phyloP scores from a whole-genome alignment of 345 rosid genomes.

The Raphanus raphanistrum region DNA sequence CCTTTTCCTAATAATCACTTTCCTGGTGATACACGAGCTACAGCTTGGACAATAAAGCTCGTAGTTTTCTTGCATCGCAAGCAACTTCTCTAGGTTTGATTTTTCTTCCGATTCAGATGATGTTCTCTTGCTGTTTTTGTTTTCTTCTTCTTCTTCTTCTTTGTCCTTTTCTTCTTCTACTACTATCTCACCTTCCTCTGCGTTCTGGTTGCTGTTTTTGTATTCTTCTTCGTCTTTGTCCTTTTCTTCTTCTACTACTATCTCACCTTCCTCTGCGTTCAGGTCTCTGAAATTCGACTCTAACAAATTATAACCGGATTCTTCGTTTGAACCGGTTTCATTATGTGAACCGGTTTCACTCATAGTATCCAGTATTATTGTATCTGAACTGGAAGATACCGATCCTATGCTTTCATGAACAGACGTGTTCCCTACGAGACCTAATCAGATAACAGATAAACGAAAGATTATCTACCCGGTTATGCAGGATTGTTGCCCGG shows the following conservation, averaged over 20 bases:
- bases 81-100: constrained; percentile 53
- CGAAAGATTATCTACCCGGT: constrained; percentile 1
- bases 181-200: too few relatives aligned
- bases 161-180: background rate
- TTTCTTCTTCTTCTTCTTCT: background rate
- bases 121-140: background rate
- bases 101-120: constrained; percentile 27
- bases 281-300: too few relatives aligned
- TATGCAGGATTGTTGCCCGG: background rate
- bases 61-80: constrained; percentile 67
- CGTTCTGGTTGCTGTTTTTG: background rate
- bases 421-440: constrained; percentile 11
- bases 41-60: constrained; percentile 82
- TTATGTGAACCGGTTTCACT: constrained; percentile 8
- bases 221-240: background rate
- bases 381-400: constrained; percentile 10
- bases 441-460: background rate
- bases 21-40: constrained; percentile 63
- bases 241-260: constrained; percentile 1
- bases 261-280: constrained; percentile 2
- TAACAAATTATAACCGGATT: background rate
- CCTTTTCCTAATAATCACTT: constrained; percentile 53
- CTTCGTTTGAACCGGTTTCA: background rate
- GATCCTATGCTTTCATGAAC: constrained; percentile 16
- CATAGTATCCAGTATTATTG: background rate